Conservation (phyloP, 805 yeast genomes). For the Middelhovenomyces tepae region DNA sequence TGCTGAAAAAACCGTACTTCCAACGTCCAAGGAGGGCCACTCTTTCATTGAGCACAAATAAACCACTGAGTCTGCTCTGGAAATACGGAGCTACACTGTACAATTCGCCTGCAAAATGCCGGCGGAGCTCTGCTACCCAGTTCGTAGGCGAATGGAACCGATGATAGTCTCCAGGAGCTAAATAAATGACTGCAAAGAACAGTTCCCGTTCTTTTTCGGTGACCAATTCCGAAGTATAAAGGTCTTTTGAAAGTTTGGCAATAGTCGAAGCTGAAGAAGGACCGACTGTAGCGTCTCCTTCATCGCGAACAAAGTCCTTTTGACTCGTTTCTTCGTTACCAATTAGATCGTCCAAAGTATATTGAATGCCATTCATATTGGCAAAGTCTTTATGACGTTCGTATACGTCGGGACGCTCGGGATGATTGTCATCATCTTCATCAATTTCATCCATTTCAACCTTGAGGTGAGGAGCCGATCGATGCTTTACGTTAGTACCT, state of each 20-base stretch:
- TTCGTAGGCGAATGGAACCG: constrained; percentile 92
- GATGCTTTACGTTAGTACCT: constrained; percentile 36
- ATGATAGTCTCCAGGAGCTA: constrained; percentile 98
- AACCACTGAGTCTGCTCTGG: constrained; percentile 75
- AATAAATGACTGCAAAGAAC: constrained; percentile 82
- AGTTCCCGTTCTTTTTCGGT: constrained; percentile 44
- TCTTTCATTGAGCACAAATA: constrained; percentile 88
- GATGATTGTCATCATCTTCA: constrained; percentile 24
- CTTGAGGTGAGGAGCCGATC: constrained; percentile 16
- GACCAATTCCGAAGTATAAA: constrained; percentile 19
- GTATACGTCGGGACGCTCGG: constrained; percentile 27
- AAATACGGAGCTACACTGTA: constrained; percentile 95
- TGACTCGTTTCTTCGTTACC: constrained; percentile 42
- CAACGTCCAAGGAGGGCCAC: constrained; percentile 93
- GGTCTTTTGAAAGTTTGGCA: constrained; percentile 16
- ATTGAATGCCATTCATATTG: constrained; percentile 62
- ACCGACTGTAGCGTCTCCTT: constrained; percentile 21
- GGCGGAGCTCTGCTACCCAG: constrained; percentile 90
- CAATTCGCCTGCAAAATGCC: constrained; percentile 93
- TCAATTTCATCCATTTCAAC: constrained; percentile 37
- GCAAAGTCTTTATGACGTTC: constrained; percentile 67
- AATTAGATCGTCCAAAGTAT: constrained; percentile 57
- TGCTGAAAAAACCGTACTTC: constrained; percentile 94
- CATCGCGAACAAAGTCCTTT: constrained; percentile 35
- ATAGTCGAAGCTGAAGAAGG: constrained; percentile 28